Percentiles rank a stretch among this genome's conserved stretches.
phyloP scores from a whole-genome alignment of 768 basidiomycete genomes.

The Daedaleopsis sinensis region DNA sequence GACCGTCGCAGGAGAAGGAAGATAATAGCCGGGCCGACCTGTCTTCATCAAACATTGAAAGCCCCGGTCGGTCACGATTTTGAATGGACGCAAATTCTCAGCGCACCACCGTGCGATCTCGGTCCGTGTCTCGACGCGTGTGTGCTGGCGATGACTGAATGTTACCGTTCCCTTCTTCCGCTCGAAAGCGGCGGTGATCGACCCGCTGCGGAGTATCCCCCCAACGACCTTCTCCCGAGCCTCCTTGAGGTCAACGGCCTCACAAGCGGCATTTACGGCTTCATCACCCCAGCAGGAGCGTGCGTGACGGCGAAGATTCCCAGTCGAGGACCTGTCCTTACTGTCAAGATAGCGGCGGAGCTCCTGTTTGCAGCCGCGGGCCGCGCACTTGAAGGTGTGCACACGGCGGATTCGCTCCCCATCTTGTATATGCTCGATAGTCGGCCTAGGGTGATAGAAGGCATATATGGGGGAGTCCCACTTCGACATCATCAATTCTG shows the following conservation, averaged over 20 bases:
- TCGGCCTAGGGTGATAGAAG: conserved; percentile 35
- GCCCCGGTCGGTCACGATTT: conserved; percentile 37
- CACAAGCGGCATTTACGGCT: conserved; percentile 12
- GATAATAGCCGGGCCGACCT: conserved; percentile 35
- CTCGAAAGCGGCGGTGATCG: conserved; percentile 33
- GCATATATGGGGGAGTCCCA: conserved; percentile 40
- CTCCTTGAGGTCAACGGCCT: conserved; percentile 14
- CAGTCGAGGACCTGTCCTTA: conserved; percentile 33
- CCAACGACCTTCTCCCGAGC: background rate
- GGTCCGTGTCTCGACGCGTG: conserved; percentile 30
- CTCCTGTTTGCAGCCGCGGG: conserved; percentile 23
- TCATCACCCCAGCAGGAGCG: conserved; percentile 39
- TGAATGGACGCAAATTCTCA: conserved; percentile 36
- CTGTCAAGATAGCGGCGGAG: conserved; percentile 29
- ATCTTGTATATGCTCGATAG: conserved; percentile 26
- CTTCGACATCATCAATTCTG: conserved; percentile 24
- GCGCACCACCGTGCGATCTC: conserved; percentile 41
- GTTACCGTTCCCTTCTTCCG: conserved; percentile 32
- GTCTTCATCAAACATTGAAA: conserved; percentile 38
- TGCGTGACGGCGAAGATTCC: conserved; percentile 32
- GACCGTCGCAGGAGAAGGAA: conserved; percentile 38
- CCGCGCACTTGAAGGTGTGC: conserved; percentile 36
- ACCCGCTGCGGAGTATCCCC: background rate
- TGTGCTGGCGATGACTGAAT: conserved; percentile 35
- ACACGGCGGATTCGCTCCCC: no score